Evolutionary conservation across 208 protist genomes (phyloP).

Genomic region (Acanthamoeba quina): DNA sequence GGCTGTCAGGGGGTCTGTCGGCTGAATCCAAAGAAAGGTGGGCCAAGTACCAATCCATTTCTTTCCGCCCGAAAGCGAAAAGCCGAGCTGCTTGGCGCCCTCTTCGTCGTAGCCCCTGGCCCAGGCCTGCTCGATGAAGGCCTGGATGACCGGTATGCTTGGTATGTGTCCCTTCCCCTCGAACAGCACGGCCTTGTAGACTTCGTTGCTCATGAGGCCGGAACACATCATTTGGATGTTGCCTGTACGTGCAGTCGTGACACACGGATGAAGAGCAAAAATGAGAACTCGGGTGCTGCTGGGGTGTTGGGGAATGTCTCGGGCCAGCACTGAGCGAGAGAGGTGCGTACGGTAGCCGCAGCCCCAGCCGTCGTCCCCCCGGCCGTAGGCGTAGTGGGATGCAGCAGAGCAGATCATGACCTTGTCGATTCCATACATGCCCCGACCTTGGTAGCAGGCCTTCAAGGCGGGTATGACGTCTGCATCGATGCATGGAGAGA

Average conservation of each 20-base stretch:
- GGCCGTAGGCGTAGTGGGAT: constrained; percentile 62
- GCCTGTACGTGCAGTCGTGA: neutral
- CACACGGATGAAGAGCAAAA: neutral
- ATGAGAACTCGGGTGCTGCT: too few species aligned
- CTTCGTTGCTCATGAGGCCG: constrained; percentile 45
- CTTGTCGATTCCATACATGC: constrained; percentile 62
- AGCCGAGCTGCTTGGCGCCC: constrained; percentile 61
- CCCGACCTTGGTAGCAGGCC: constrained; percentile 51
- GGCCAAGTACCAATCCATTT: constrained; percentile 65
- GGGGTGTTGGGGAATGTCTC: too few species aligned
- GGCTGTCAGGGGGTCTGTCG: neutral
- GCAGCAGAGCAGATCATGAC: constrained; percentile 63
- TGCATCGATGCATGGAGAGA: neutral
- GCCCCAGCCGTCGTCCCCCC: constrained; percentile 68
- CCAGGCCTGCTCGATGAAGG: constrained; percentile 71
- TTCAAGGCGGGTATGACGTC: constrained; percentile 42
- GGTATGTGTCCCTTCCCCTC: constrained; percentile 63
- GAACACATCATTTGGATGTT: constrained; percentile 77
- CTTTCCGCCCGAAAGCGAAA: constrained; percentile 34
- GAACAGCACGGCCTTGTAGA: constrained; percentile 57
- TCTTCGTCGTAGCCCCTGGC: constrained; percentile 58
- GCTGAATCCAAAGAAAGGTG: neutral
- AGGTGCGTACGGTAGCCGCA: neutral
- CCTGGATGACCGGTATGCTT: constrained; percentile 68
- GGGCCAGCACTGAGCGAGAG: neutral